phyloP scores from a whole-genome alignment of 2,329 filamentous ascomycete species.

The Penicillium sp. region DNA sequence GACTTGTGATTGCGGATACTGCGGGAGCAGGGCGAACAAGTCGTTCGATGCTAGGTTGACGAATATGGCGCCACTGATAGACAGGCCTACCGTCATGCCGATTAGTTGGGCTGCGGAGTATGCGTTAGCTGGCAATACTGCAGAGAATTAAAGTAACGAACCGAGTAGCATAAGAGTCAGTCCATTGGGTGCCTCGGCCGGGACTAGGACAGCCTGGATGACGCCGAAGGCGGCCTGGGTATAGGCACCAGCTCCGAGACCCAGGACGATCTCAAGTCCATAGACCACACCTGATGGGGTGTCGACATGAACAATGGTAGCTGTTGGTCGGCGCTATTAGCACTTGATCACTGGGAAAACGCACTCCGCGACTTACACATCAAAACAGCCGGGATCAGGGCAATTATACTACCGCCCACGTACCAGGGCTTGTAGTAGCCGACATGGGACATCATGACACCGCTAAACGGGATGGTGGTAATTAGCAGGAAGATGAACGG shows the following conservation, averaged over 20 bases:
- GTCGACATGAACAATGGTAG: not conserved
- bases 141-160: not conserved
- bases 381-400: slow-evolving; percentile 8
- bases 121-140: not conserved
- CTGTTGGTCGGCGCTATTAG: not conserved
- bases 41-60: not conserved
- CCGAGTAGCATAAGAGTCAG: slow-evolving; percentile 1
- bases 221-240: not conserved
- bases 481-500: slow-evolving; percentile 20
- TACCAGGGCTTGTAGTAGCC: slow-evolving; percentile 31
- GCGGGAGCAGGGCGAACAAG: not conserved
- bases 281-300: slow-evolving; percentile 1
- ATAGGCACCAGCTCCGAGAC: slow-evolving; percentile 15
- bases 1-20: not conserved
- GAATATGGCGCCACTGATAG: not conserved
- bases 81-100: not conserved
- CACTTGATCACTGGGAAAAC: not conserved
- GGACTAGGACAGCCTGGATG: not conserved
- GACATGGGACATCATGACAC: slow-evolving; percentile 21
- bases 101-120: not conserved
- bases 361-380: not conserved
- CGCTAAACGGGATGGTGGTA: slow-evolving; percentile 19
- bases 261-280: slow-evolving; percentile 2
- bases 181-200: not conserved
- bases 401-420: slow-evolving; percentile 22